These are phyloP conservation scores for Hyphodiscus sp. DNA, from an alignment of 2,329 filamentous ascomycete species.

Conservation along the genomic window DNA sequence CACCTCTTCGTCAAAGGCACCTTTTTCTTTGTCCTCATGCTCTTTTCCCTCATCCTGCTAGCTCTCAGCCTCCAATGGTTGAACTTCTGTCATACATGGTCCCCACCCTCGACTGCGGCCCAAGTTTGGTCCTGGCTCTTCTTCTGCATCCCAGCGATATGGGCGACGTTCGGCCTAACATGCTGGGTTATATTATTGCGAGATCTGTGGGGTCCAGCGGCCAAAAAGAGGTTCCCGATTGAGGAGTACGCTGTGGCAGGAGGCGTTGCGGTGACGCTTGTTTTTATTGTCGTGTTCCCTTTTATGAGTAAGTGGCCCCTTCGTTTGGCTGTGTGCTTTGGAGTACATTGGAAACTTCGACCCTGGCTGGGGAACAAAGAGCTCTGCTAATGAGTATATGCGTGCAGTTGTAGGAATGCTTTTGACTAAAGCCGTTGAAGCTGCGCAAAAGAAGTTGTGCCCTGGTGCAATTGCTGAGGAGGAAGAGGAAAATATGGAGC, in stretches of 20 bases:
- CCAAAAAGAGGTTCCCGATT: constrained; percentile 6
- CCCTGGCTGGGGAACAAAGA: no score
- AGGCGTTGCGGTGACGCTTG: not conserved
- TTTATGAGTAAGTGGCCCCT: no score
- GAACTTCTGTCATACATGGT: constrained; percentile 2
- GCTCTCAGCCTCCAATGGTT: constrained; percentile 5
- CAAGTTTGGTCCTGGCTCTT: constrained; percentile 5
- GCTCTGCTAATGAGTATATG: no score
- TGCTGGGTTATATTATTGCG: constrained; percentile 9
- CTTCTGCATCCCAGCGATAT: not conserved
- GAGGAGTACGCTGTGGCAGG: not conserved
- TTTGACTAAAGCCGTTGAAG: constrained; percentile 3
- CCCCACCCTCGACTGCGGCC: not conserved
- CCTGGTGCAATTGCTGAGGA: constrained; percentile 11
- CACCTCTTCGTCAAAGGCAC: constrained; percentile 9
- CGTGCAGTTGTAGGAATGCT: not conserved
- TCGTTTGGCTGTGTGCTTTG: no score
- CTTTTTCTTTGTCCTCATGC: not conserved
- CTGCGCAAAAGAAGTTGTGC: constrained; percentile 11
- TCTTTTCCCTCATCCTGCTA: constrained; percentile 1
- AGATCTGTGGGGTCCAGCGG: constrained; percentile 9
- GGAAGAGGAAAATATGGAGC: not conserved
- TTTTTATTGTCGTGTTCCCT: not conserved
- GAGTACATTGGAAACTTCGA: no score
- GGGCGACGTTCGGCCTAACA: not conserved